Percentiles rank a stretch among this genome's conserved stretches.
phyloP scores from a whole-genome alignment of 257 asterid species.

The Nicotiana benthamiana region DNA sequence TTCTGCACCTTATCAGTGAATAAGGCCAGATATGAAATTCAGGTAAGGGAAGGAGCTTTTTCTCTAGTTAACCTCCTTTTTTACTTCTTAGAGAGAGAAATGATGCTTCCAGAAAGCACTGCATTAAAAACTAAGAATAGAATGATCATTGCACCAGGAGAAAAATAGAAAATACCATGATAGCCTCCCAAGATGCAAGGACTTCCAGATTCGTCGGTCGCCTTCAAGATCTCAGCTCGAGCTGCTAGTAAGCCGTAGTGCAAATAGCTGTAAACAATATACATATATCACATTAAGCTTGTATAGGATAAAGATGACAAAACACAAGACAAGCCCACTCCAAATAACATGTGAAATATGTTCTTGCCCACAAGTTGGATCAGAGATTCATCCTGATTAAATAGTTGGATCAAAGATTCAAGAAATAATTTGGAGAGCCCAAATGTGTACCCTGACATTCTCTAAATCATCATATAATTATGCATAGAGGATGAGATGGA shows the following conservation, averaged over 20 bases:
- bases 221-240: conserved; percentile 47
- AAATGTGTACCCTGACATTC: neutral
- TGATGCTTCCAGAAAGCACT: neutral
- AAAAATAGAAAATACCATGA: conserved; percentile 21
- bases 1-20: neutral
- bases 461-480: neutral
- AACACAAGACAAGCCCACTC: neutral
- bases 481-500: conserved; percentile 6
- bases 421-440: neutral
- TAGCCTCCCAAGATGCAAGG: conserved; percentile 37
- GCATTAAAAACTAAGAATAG: neutral
- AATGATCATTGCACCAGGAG: conserved; percentile 1
- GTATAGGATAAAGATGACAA: neutral
- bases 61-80: neutral
- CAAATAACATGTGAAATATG: neutral
- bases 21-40: neutral
- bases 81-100: neutral
- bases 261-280: conserved; percentile 26
- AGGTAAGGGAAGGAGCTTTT: neutral
- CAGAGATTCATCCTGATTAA: neutral
- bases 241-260: conserved; percentile 44
- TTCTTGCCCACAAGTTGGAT: neutral
- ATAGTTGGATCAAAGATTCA: neutral
- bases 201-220: conserved; percentile 27
- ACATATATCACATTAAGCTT: neutral